Evolutionary conservation across 148 eudicot species (phyloP).

Genomic region (Camellia lanceoleosa): DNA sequence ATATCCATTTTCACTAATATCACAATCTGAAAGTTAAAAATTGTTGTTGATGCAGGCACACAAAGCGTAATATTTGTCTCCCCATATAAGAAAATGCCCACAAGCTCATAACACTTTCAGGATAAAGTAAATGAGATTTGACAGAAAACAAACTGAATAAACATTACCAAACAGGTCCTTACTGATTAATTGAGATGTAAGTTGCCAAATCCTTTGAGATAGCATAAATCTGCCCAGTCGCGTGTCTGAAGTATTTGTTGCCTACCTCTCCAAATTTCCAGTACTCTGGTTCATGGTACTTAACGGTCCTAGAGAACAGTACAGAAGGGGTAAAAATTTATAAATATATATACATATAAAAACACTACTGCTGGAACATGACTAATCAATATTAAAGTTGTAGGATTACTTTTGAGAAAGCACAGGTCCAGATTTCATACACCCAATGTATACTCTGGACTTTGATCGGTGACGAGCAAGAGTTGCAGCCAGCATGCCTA

Average conservation of each 20-base stretch:
- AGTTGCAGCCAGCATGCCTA: conserved; percentile 79
- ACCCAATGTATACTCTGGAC: conserved; percentile 88
- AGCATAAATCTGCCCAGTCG: conserved; percentile 97
- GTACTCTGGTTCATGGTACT: conserved; percentile 94
- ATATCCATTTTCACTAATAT: background rate
- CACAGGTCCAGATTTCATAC: conserved; percentile 99
- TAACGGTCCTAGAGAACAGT: conserved; percentile 55
- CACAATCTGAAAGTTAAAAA: background rate
- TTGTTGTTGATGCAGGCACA: background rate
- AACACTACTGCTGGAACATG: background rate
- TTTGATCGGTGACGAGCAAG: conserved; percentile 84
- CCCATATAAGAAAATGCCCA: background rate
- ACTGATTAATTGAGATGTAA: conserved; percentile 86
- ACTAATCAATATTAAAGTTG: conserved; percentile 5
- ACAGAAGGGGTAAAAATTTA: background rate
- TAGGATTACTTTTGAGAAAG: conserved; percentile 70
- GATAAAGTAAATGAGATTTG: conserved; percentile 1
- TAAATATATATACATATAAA: background rate
- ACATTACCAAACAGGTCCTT: conserved; percentile 17
- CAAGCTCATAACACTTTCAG: background rate
- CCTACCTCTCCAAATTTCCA: conserved; percentile 99
- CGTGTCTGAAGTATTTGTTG: conserved; percentile 91
- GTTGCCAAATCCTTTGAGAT: conserved; percentile 92
- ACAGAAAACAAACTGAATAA: conserved; percentile 5
- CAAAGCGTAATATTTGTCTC: background rate